Base-by-base conservation (phyloP, 768 basidiomycete species). In the Leccinum rimulosum region DNA sequence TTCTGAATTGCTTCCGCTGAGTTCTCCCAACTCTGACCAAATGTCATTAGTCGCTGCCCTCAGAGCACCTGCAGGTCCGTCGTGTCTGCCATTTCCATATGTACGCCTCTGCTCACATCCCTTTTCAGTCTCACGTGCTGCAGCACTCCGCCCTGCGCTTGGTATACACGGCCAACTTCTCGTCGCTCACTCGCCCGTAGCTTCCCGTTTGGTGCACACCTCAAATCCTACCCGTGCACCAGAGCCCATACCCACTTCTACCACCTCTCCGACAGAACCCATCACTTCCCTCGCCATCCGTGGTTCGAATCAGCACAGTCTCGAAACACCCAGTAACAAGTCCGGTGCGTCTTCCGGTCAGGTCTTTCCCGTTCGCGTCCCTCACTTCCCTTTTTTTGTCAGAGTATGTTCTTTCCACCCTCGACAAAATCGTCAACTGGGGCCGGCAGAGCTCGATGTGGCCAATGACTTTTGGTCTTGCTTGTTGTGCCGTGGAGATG, bases 401-500 rank as follows among this genome's bases (percentile, higher is more conserved):
- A 94, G 97, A 99, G 76, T 98, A 98, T 81, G 95, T 98, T 1
- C 79, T 98, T 52, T 93, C 95, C 1, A 96, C 95, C 0, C 77
- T 97, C 56, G 97, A 99, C 80, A 98, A 98, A 76, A 82, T 98
- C 17, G 88, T 89, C 67, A 98, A 98, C 74, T 98, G 97, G 97
- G 96, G 89, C 9, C 80, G 95, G 55, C 96, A 98, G 77, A 89
- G 96, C 59, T 96, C 94, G 43, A 96, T 98, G 87, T 98, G 97
- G 97, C 97, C 97, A 10, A 98, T 98, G 95, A 98, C 95, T 52
- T 95, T 91, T 74, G 93, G 96, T 77, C 84, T 99, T 54, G 97
- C 97, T 5, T 99, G 97, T 75, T 99, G 97, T 74, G 97, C 97
- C 25, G 97, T 99, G 33, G 97, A 99, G 79, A 93, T 93, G 91